Percentiles rank a stretch among this genome's conserved stretches.
These are phyloP conservation scores for Colletotrichum gigasporum DNA, from an alignment of 2,329 filamentous ascomycete species.

Conservation along the genomic window DNA sequence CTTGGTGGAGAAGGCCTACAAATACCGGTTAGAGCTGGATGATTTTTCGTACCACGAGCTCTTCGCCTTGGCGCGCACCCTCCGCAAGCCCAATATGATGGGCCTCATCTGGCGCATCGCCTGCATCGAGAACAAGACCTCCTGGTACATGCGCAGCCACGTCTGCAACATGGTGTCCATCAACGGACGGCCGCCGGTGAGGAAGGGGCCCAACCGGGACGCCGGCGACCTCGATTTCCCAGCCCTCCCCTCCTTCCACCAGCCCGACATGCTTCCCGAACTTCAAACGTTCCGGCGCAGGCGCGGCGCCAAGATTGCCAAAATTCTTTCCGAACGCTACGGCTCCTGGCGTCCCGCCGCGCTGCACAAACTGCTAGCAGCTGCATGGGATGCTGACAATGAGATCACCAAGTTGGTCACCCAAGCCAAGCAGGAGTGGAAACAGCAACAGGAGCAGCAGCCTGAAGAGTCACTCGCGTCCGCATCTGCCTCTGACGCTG, in stretches of 20 bases:
- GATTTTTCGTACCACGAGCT: slow-evolving; percentile 47
- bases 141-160: slow-evolving; percentile 39
- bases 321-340: not conserved
- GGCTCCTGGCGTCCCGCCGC: not conserved
- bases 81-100: slow-evolving; percentile 42
- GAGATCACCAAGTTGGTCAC: slow-evolving; percentile 6
- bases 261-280: not conserved
- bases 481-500: no score
- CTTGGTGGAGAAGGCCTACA: slow-evolving; percentile 38
- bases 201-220: not conserved
- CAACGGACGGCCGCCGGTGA: not conserved
- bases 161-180: slow-evolving; percentile 19
- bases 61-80: slow-evolving; percentile 45
- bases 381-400: slow-evolving; percentile 11
- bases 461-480: no score
- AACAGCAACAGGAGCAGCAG: not conserved
- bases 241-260: slow-evolving; percentile 5
- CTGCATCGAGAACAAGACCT: slow-evolving; percentile 36
- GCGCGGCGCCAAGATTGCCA: not conserved
- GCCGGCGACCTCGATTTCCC: not conserved
- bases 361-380: slow-evolving; percentile 18
- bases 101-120: slow-evolving; percentile 46
- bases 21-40: slow-evolving; percentile 37
- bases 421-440: not conserved
- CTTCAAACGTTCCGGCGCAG: not conserved